phyloP scores from a whole-genome alignment of 1,284 basidiomycete genomes.

The Puccinia coronata region DNA sequence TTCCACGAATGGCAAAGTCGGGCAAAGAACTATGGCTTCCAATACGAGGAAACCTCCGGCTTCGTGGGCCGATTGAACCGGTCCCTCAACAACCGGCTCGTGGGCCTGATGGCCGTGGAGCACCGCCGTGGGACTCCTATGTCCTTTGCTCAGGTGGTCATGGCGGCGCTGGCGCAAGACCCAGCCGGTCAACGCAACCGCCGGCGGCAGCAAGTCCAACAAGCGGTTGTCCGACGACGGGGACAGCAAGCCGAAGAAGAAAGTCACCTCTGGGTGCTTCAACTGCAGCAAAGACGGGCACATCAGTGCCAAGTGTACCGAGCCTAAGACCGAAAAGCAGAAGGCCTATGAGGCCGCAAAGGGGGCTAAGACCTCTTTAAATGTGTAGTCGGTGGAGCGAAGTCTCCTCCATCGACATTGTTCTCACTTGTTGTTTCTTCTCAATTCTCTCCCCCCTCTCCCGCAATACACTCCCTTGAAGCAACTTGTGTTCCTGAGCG shows the following conservation, averaged over 20 bases:
- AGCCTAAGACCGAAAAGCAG: not conserved
- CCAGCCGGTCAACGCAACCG: not conserved
- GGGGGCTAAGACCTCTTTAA: not conserved
- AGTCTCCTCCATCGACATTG: not conserved
- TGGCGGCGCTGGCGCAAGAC: not conserved
- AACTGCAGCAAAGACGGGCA: conserved; percentile 16
- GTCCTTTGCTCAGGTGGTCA: not conserved
- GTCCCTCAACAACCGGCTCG: too few species aligned
- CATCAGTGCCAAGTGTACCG: not conserved
- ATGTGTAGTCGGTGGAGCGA: not conserved
- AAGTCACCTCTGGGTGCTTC: not conserved
- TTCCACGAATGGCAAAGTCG: too few species aligned
- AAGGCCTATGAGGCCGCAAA: not conserved
- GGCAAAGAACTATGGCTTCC: too few species aligned
- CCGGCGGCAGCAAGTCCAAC: not conserved
- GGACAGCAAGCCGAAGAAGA: not conserved
- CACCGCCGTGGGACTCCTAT: not conserved
- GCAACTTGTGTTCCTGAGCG: not conserved
- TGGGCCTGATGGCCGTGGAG: not conserved
- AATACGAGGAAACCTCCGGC: too few species aligned
- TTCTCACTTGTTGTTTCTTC: conserved; percentile 2
- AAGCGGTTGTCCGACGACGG: not conserved
- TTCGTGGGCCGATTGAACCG: too few species aligned
- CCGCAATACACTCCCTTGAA: not conserved
- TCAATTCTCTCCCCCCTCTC: not conserved